Evolutionary conservation across 2,329 filamentous ascomycete genomes (phyloP), one percentile per base, ranked within the genome.

Genomic region (Leptosphaerulina australis): DNA sequence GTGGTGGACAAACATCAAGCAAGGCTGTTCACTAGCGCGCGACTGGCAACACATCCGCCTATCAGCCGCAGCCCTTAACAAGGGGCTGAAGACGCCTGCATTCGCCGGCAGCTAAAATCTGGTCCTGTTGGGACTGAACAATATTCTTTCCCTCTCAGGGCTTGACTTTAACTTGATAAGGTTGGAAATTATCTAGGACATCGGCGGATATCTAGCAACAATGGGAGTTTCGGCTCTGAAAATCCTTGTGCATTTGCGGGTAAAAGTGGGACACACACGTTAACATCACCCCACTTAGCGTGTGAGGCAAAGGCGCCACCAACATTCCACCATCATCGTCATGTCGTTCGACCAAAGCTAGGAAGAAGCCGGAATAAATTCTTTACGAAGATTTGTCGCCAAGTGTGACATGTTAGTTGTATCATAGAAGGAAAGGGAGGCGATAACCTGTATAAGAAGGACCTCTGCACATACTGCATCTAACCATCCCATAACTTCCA

Each of bases 241-340:
- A 63, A 63, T 61, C 62, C 57, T 57, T 53, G 48, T 49, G 48
- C 51, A 38, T 51, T 55, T 54, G 45, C 57, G 62, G 62, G 39
- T 65, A 64, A 64, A 31, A 62, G 58, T 64, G 62, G 62, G 26
- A 30, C 54, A 20, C n/a, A 52, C 52, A 54, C 53, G 58, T 62
- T 60, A 51, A 47, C 43, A 47, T 64, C 62, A 65, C 49, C 51
- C 56, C 57, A 65, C 56, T 53, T 43, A 40, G 50, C 41, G 51
- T 29, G 31, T 52, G 50, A 58, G 58, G 53, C 57, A 56, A 57
- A 50, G 47, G 55, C 59, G 57, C 55, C 58, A 61, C 56, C 43
- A 36, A 56, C 56, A 45, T 52, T 48, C 56, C 50, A 59, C 45
- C 39, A 59, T 51, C 50, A 53, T 57, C 50, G 58, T 58, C 56